Conservation (phyloP, 352 stramenopile genomes). For the Globisporangium rhizosaccharum region DNA sequence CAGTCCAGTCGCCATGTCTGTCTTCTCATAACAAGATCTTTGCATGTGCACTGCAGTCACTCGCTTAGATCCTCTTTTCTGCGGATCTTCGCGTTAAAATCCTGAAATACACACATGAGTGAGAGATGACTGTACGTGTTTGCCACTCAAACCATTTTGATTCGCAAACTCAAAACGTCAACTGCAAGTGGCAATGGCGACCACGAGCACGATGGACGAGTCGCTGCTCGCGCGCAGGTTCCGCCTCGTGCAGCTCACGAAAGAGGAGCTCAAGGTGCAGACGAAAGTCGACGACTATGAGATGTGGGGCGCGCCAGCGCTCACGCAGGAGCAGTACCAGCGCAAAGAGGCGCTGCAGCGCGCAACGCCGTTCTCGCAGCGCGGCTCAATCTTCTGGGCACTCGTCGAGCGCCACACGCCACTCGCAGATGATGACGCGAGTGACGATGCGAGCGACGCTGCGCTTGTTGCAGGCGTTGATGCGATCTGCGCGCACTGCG, state of each 20-base stretch:
- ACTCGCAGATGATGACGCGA: constrained; percentile 15
- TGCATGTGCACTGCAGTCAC: too few relatives aligned
- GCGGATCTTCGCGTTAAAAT: too few relatives aligned
- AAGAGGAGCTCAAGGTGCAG: constrained; percentile 49
- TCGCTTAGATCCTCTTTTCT: too few relatives aligned
- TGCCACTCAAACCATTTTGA: neutral
- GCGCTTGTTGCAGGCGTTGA: constrained; percentile 13
- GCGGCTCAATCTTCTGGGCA: constrained; percentile 61
- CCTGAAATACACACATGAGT: too few relatives aligned
- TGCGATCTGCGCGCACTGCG: constrained; percentile 44
- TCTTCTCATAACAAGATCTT: too few relatives aligned
- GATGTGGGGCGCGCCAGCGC: constrained; percentile 31
- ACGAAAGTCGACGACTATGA: constrained; percentile 53
- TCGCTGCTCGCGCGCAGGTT: constrained; percentile 16
- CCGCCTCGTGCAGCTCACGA: constrained; percentile 43
- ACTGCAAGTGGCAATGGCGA: neutral
- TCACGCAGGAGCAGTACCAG: constrained; percentile 39
- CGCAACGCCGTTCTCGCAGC: constrained; percentile 34
- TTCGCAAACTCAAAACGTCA: too few relatives aligned
- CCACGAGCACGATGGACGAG: neutral
- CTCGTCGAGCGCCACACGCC: constrained; percentile 28
- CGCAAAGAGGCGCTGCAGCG: constrained; percentile 38
- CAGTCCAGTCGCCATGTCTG: too few relatives aligned
- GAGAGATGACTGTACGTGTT: too few relatives aligned
- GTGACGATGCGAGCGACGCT: constrained; percentile 17